A percentile compares a stretch with the other conserved stretches of the same genome.
Evolutionary conservation across 495 filamentous ascomycete species (phyloP).

Genomic region (Hypoxylon fragiforme): DNA sequence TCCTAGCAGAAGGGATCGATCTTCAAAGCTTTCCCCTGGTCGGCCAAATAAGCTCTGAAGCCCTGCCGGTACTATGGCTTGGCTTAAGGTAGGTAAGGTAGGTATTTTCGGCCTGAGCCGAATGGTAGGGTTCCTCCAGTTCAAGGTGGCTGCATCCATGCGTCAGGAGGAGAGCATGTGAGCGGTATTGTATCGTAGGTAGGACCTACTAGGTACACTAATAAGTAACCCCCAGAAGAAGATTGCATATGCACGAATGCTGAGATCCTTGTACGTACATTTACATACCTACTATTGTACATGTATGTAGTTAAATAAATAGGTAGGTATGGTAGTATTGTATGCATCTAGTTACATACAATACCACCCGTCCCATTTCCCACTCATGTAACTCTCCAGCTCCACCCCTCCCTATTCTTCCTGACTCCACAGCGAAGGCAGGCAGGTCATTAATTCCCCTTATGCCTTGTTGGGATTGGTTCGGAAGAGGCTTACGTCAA

Average conservation of each 20-base stretch:
- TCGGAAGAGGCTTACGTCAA: conserved; percentile 33
- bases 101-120: conserved; percentile 42
- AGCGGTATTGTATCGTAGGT: conserved; percentile 14
- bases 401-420: neutral
- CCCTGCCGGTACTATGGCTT: conserved; percentile 37
- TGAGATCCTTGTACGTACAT: conserved; percentile 16
- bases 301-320: no score
- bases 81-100: neutral
- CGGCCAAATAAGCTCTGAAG: conserved; percentile 40
- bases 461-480: conserved; percentile 25
- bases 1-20: conserved; percentile 19
- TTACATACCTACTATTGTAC: neutral
- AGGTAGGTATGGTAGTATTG: no score
- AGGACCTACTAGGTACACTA: neutral
- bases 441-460: conserved; percentile 29
- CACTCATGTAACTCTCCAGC: conserved; percentile 4
- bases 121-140: conserved; percentile 31
- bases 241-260: conserved; percentile 22
- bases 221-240: conserved; percentile 3
- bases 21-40: conserved; percentile 26
- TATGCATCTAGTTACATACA: no score
- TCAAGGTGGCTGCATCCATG: conserved; percentile 32
- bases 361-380: neutral
- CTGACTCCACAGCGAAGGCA: conserved; percentile 20
- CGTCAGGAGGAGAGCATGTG: conserved; percentile 31